A percentile compares a stretch with the other conserved stretches of the same genome.
Conservation (phyloP, 371 early-diverging fungal species). For the Mucor mucedo region DNA sequence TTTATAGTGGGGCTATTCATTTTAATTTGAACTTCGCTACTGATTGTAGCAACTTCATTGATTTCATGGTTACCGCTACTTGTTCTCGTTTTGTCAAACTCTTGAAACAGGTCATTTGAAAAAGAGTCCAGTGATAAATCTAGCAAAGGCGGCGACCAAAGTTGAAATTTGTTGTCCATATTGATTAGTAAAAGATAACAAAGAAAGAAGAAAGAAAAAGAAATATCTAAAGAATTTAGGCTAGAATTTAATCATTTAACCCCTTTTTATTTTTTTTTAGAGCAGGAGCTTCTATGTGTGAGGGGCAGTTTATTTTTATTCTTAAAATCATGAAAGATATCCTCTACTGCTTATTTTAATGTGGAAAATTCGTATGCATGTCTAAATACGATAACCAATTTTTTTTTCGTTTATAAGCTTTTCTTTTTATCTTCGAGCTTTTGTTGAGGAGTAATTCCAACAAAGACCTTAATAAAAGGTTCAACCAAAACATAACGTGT, state of each 20-base stretch:
- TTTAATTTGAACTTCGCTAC: too few species aligned
- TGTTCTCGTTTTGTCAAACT: constrained; percentile 30
- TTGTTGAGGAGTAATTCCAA: background rate
- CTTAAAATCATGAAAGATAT: background rate
- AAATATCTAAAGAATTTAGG: constrained; percentile 9
- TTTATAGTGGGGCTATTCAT: background rate
- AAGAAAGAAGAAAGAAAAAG: constrained; percentile 1
- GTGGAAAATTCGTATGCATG: background rate
- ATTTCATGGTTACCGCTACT: background rate
- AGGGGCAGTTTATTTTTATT: background rate
- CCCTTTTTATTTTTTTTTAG: background rate
- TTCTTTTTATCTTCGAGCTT: too few species aligned
- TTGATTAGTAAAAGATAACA: background rate
- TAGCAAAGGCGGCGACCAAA: constrained; percentile 27
- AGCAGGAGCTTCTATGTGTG: background rate
- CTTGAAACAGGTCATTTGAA: constrained; percentile 34
- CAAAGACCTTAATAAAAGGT: background rate
- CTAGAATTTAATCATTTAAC: background rate
- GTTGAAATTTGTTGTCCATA: constrained; percentile 26
- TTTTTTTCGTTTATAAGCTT: too few species aligned
- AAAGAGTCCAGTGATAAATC: constrained; percentile 34
- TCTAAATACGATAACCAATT: too few species aligned
- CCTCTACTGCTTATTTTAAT: background rate
- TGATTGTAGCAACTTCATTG: too few species aligned
- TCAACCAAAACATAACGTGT: constrained; percentile 10